These are phyloP conservation scores for Amanita inopinata DNA, from an alignment of 768 basidiomycete species.

Conservation along the genomic window DNA sequence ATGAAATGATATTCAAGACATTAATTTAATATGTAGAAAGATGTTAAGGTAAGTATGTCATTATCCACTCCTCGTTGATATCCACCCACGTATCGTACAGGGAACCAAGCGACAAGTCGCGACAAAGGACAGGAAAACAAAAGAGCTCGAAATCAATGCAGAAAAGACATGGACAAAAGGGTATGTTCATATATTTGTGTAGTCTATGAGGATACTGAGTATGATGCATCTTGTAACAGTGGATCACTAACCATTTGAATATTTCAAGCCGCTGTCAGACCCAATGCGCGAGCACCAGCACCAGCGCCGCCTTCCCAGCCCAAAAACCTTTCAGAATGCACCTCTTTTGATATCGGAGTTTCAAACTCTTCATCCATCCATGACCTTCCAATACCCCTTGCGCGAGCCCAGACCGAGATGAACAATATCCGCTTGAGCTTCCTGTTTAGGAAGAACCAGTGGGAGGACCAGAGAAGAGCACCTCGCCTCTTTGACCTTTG, in stretches of 20 bases:
- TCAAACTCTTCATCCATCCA: conserved; percentile 30
- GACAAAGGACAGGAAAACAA: no score
- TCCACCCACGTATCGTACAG: no score
- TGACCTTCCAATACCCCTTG: conserved; percentile 44
- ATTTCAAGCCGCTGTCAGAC: conserved; percentile 27
- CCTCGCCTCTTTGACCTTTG: conserved; percentile 54
- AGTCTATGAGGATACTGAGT: no score
- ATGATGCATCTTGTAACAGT: no score
- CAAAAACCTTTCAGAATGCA: conserved; percentile 51
- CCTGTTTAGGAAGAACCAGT: conserved; percentile 95
- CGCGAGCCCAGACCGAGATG: conserved; percentile 85
- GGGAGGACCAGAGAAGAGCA: conserved; percentile 88
- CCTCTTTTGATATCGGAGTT: conserved; percentile 21
- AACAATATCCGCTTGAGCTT: conserved; percentile 90
- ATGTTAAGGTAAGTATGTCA: no score
- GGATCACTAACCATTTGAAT: conserved; percentile 1
- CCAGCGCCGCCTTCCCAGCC: conserved; percentile 75
- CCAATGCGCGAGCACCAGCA: conserved; percentile 77
- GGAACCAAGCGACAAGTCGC: no score
- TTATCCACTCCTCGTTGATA: no score
- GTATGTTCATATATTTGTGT: no score
- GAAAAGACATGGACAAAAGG: no score
- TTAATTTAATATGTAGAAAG: no score
- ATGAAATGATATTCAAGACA: no score
- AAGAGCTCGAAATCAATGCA: no score